Evolutionary conservation across 352 stramenopile species (phyloP), one percentile per base, ranked within the genome.

Genomic region (Thraustochytrium striatum): DNA sequence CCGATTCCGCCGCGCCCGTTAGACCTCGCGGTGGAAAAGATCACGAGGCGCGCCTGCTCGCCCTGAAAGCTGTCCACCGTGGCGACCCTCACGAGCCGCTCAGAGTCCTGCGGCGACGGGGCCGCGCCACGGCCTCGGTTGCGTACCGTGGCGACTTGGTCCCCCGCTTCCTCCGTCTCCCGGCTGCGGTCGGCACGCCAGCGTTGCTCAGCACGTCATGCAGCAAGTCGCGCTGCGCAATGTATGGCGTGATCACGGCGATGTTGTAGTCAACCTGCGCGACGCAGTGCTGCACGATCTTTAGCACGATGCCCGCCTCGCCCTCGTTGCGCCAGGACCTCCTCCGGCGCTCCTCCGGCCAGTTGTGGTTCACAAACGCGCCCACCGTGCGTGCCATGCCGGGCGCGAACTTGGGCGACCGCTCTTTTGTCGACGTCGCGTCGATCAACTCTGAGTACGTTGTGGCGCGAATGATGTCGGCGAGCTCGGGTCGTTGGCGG

Each of bases 61-160:
- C 57, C 57, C 28, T 68, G 57, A 52, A 21, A 68, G 57, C 28
- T 68, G 57, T 68, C 57, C 16, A 68, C 30, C 36, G 57, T 59
- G 30, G 57, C 30, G 30, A 68, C 57, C 16, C 57, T n/a, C n/a
- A n/a, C n/a, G n/a, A n/a, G n/a, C n/a, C n/a, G n/a, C n/a, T n/a
- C n/a, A n/a, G n/a, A n/a, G n/a, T n/a, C n/a, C n/a, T n/a, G n/a
- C n/a, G n/a, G n/a, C n/a, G n/a, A n/a, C n/a, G n/a, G n/a, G n/a
- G n/a, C n/a, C n/a, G n/a, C n/a, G n/a, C n/a, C n/a, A n/a, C n/a
- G 16, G 25, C 47, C 25, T 55, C 47, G 25, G 16, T 25, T 55
- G 47, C 25, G 16, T 55, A 16, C 47, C 25, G 47, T 16, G 47
- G 16, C 47, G 47, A 25, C 16, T 25, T 21, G 25, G 47, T 21